A percentile compares a stretch with the other conserved stretches of the same genome.
These are phyloP conservation scores for Fusarium torreyae DNA, from an alignment of 2,329 filamentous ascomycete genomes.

Conservation along the genomic window DNA sequence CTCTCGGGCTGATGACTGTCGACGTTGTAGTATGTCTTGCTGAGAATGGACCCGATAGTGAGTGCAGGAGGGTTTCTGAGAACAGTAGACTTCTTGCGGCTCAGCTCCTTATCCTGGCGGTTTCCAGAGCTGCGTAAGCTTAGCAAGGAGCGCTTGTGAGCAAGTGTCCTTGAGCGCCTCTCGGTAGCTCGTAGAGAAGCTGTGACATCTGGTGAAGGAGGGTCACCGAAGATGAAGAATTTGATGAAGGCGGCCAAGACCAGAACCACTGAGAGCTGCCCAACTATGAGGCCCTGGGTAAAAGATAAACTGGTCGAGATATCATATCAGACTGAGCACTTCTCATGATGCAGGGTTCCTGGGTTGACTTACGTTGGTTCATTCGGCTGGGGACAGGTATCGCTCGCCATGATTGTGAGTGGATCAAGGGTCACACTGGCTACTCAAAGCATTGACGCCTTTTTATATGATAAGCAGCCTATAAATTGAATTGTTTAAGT, in stretches of 20 bases:
- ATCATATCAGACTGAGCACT: slow-evolving; percentile 18
- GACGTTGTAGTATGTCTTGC: slow-evolving; percentile 98
- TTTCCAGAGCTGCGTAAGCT: slow-evolving; percentile 67
- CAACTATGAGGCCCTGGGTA: slow-evolving; percentile 92
- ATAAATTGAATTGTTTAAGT: not conserved
- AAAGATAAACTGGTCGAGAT: slow-evolving; percentile 78
- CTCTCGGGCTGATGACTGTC: slow-evolving; percentile 96
- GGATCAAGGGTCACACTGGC: not conserved
- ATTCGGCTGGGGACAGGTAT: slow-evolving; percentile 59
- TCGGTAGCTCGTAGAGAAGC: slow-evolving; percentile 82
- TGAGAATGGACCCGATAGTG: slow-evolving; percentile 93
- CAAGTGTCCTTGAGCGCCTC: slow-evolving; percentile 79
- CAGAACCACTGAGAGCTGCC: slow-evolving; percentile 92
- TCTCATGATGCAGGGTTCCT: slow-evolving; percentile 18
- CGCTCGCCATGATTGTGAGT: slow-evolving; percentile 55
- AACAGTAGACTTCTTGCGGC: slow-evolving; percentile 79
- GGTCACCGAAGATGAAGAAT: slow-evolving; percentile 99
- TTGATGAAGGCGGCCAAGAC: slow-evolving; percentile 97
- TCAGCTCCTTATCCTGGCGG: slow-evolving; percentile 62
- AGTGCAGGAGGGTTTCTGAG: slow-evolving; percentile 80
- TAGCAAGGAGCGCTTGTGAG: slow-evolving; percentile 82
- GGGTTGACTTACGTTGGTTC: slow-evolving; percentile 60
- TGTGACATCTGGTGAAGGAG: slow-evolving; percentile 85
- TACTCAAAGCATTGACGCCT: not conserved
- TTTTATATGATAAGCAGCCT: not conserved